Conservation (phyloP, 805 yeast genomes). For the Saturnispora galanensis region DNA sequence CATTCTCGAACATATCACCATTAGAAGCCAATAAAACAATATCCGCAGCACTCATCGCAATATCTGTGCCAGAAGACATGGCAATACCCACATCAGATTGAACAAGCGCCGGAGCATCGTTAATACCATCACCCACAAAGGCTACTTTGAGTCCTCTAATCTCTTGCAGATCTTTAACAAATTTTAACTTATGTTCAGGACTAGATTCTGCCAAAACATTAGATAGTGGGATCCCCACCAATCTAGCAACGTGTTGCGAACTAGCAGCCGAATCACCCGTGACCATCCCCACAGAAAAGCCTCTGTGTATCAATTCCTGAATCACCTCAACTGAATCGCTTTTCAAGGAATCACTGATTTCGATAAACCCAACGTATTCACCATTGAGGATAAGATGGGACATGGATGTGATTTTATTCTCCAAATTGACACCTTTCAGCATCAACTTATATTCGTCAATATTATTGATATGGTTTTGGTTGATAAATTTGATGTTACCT, state of each 20-base stretch:
- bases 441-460: conserved; percentile 13
- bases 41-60: conserved; percentile 96
- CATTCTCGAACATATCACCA: conserved; percentile 11
- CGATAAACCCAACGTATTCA: conserved; percentile 52
- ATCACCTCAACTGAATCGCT: conserved; percentile 56
- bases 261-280: conserved; percentile 74
- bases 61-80: conserved; percentile 86
- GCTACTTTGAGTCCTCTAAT: conserved; percentile 42
- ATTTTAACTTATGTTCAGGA: conserved; percentile 66
- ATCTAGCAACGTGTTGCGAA: conserved; percentile 54
- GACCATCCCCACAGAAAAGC: conserved; percentile 68
- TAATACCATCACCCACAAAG: conserved; percentile 96
- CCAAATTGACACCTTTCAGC: conserved; percentile 7
- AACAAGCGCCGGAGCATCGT: conserved; percentile 94
- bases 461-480: conserved; percentile 17
- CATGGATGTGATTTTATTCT: conserved; percentile 15
- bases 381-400: conserved; percentile 44
- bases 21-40: conserved; percentile 56
- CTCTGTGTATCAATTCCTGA: conserved; percentile 38
- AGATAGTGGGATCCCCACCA: conserved; percentile 53
- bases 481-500: conserved; percentile 44
- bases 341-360: conserved; percentile 58
- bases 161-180: conserved; percentile 49
- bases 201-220: conserved; percentile 67
- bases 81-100: conserved; percentile 86